Evolutionary conservation across 1,139 yeast species (phyloP).

Genomic region (Zygotorulaspora mrakii): DNA sequence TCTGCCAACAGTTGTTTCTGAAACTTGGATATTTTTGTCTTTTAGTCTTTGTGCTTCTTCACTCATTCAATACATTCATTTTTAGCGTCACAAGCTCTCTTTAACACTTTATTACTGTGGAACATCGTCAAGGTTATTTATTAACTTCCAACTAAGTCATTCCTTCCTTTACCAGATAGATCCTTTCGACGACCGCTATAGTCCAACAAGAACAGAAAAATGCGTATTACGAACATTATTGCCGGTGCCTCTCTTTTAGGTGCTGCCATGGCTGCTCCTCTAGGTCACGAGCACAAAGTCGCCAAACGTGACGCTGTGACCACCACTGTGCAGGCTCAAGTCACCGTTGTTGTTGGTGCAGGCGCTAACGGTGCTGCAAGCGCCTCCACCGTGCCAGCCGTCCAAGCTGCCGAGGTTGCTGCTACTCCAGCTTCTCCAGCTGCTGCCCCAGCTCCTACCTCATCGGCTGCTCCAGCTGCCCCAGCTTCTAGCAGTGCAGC

Average conservation of each 20-base stretch:
- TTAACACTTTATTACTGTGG: no score
- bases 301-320: conserved; percentile 48
- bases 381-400: conserved; percentile 27
- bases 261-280: conserved; percentile 40
- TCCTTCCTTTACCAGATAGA: conserved; percentile 10
- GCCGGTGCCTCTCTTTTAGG: conserved; percentile 38
- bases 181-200: conserved; percentile 7
- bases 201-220: conserved; percentile 13
- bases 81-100: no score
- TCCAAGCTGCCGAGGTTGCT: conserved; percentile 17
- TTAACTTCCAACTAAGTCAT: conserved; percentile 16
- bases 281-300: conserved; percentile 44
- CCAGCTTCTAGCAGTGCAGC: conserved; percentile 27
- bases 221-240: conserved; percentile 38
- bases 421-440: conserved; percentile 25
- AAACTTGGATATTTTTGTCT: no score
- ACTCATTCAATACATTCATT: background rate
- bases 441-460: conserved; percentile 21
- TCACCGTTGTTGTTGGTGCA: conserved; percentile 35
- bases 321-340: conserved; percentile 42
- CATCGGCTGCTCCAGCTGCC: conserved; percentile 28
- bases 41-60: no score
- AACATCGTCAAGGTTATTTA: conserved; percentile 1
- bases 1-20: no score
- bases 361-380: conserved; percentile 31